Base-by-base conservation (phyloP, 306 rosid species). In the Vigna reflexopilosa region DNA sequence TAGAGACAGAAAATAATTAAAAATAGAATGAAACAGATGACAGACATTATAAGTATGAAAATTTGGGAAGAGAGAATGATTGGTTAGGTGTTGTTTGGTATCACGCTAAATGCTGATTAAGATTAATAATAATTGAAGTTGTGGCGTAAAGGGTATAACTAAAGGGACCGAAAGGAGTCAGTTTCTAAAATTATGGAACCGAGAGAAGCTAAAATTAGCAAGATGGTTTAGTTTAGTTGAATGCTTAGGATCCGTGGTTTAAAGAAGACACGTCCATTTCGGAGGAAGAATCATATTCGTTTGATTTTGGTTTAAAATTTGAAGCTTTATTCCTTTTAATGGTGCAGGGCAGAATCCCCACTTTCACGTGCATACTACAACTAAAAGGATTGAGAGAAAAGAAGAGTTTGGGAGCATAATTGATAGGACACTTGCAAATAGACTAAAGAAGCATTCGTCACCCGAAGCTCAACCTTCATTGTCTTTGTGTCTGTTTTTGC, bases 281-380 rank as follows among this genome's bases (percentile, higher is more conserved):
- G 57, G 34, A 20, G 67, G 71, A 70, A 79, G 82, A 66, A 75
- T 70, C 79, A 19, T 38, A 28, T 83, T 80, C 67, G 19, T 55
- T 50, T 38, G 36, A 38, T 9, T 10, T 12, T 45, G 15, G 1
- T 10, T 52, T 2, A 15, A n/a, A 26, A 3, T 36, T 22, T 32
- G 13, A 14, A 9, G 47, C 79, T 76, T 84, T 70, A 64, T 80
- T 80, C 59, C 68, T 71, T 79, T 79, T 54, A 40, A 79, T 64
- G 78, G 81, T 70, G 70, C 73, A 34, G 14, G 70, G 75, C 45
- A 13, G 65, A 44, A 67, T 67, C 81, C 77, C 75, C 71, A 54
- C 59, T 83, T 79, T 87, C 93, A 89, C 89, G 85, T 87, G 93
- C 86, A 77, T 75, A 78, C 87, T 80, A 81, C 85, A 72, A 81